A percentile compares a stretch with the other conserved stretches of the same genome.
These are phyloP conservation scores for Sporopachydermia cereana DNA, from an alignment of 1,139 yeast species.

Conservation along the genomic window DNA sequence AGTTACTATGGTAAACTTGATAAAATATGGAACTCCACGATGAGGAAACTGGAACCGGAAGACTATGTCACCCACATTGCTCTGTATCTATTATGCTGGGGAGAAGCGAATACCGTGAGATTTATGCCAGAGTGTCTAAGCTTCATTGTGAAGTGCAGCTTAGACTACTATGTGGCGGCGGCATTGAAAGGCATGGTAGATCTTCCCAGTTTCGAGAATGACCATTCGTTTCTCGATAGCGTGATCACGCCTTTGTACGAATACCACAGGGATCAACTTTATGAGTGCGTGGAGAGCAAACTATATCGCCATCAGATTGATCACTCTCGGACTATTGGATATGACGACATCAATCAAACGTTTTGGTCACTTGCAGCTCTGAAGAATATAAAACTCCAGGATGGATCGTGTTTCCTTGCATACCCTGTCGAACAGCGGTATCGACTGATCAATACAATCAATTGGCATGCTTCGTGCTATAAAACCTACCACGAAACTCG, in stretches of 20 bases:
- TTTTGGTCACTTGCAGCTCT: conserved; percentile 72
- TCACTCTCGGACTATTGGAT: conserved; percentile 63
- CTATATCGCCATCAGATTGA: conserved; percentile 47
- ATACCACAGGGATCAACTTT: conserved; percentile 48
- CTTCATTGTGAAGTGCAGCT: conserved; percentile 67
- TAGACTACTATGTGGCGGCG: conserved; percentile 40
- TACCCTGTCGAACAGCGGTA: conserved; percentile 37
- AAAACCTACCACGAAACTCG: conserved; percentile 69
- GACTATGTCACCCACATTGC: conserved; percentile 58
- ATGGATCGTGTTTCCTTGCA: conserved; percentile 35
- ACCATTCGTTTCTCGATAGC: conserved; percentile 42
- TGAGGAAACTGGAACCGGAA: conserved; percentile 40
- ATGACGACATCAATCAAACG: conserved; percentile 76
- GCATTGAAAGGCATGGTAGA: too few relatives aligned
- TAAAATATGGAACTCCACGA: conserved; percentile 48
- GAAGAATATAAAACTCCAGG: conserved; percentile 32
- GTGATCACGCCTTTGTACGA: conserved; percentile 66
- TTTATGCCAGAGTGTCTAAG: conserved; percentile 83
- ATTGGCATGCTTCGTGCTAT: conserved; percentile 53
- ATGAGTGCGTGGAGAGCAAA: conserved; percentile 26
- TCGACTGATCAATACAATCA: conserved; percentile 32
- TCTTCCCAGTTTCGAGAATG: too few relatives aligned
- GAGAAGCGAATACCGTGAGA: conserved; percentile 75
- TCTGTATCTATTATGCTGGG: conserved; percentile 70
- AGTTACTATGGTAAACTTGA: background rate